Evolutionary conservation across 2,329 filamentous ascomycete species (phyloP).

Genomic region (Gaeumannomyces sp.): DNA sequence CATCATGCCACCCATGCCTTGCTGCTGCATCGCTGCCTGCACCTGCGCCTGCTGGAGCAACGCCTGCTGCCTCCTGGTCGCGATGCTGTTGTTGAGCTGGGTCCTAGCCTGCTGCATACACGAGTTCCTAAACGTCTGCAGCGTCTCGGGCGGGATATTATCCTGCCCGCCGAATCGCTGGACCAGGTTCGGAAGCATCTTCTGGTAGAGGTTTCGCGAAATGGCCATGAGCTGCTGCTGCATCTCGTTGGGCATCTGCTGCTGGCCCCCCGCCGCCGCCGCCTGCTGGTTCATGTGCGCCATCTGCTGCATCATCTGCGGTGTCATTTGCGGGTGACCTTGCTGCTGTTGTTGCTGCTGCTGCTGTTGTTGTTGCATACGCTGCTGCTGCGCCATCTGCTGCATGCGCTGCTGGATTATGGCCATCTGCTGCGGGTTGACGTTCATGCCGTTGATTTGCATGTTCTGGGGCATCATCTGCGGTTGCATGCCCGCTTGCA

Average conservation of each 20-base stretch:
- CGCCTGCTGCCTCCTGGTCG: conserved; percentile 18
- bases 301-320: conserved; percentile 24
- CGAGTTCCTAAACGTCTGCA: conserved; percentile 37
- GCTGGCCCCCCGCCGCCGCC: neutral
- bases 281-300: conserved; percentile 13
- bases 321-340: conserved; percentile 20
- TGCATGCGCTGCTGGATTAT: conserved; percentile 22
- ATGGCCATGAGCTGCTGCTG: conserved; percentile 7
- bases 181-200: conserved; percentile 28
- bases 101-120: conserved; percentile 34
- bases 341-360: conserved; percentile 25
- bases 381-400: conserved; percentile 21
- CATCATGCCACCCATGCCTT: conserved; percentile 51
- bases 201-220: conserved; percentile 28
- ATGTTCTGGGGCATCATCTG: conserved; percentile 32
- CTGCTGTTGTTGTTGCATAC: conserved; percentile 19
- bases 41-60: conserved; percentile 17
- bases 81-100: conserved; percentile 17
- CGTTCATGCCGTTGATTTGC: conserved; percentile 21
- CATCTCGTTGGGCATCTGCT: conserved; percentile 16
- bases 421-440: conserved; percentile 24
- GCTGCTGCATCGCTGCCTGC: conserved; percentile 30
- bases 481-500: conserved; percentile 31
- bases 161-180: conserved; percentile 32
- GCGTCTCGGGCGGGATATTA: conserved; percentile 39